phyloP scores from a whole-genome alignment of 1,284 basidiomycete genomes.

The Sparassis latifolia region DNA sequence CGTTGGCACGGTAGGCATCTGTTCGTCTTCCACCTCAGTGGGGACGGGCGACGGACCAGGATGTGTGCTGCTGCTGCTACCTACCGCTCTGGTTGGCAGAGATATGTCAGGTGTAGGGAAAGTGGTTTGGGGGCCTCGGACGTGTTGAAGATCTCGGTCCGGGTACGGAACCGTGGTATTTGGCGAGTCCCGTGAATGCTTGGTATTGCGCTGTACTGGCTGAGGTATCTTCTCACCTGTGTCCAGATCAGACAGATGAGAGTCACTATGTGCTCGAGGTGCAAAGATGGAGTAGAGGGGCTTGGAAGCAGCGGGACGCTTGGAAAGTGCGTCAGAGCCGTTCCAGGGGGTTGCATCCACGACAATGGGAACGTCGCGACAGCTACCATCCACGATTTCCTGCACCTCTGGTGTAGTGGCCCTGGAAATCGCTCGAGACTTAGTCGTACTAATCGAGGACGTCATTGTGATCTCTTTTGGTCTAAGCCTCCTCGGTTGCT shows the following conservation, averaged over 20 bases:
- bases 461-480: not conserved
- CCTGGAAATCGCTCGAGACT: not conserved
- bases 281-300: constrained; percentile 28
- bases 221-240: too few relatives aligned
- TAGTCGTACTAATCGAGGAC: not conserved
- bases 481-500: not conserved
- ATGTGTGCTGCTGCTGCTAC: too few relatives aligned
- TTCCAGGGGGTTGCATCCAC: constrained; percentile 11
- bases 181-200: too few relatives aligned
- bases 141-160: constrained; percentile 48
- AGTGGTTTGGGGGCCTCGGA: constrained; percentile 45
- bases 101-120: constrained; percentile 6
- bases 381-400: constrained; percentile 6
- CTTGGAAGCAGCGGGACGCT: constrained; percentile 10
- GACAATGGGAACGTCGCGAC: constrained; percentile 20
- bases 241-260: too few relatives aligned
- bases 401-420: not conserved
- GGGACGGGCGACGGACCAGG: too few relatives aligned
- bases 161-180: constrained; percentile 39
- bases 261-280: constrained; percentile 6
- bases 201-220: too few relatives aligned
- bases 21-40: not conserved
- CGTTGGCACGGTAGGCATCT: not conserved
- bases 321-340: not conserved
- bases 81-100: not conserved